These are phyloP conservation scores for Neonectria faginata DNA, from an alignment of 2,329 filamentous ascomycete genomes.

Conservation along the genomic window DNA sequence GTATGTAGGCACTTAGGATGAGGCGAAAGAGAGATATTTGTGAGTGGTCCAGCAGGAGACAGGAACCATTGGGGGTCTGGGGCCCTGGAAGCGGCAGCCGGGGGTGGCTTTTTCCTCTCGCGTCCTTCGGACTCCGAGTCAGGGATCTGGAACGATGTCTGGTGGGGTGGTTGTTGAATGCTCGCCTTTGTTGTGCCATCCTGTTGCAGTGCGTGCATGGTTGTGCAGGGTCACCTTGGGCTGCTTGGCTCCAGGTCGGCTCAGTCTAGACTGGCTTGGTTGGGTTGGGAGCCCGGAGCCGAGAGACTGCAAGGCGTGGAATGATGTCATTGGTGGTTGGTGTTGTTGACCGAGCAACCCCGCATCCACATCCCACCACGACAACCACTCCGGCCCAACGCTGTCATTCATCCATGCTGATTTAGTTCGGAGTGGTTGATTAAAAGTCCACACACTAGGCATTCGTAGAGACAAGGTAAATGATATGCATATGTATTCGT, in stretches of 20 bases:
- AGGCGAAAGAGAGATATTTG: constrained; percentile 23
- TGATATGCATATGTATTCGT: constrained; percentile 13
- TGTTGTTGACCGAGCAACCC: constrained; percentile 48
- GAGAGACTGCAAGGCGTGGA: constrained; percentile 20
- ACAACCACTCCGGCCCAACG: constrained; percentile 15
- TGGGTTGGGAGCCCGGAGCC: constrained; percentile 13
- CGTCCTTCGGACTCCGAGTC: constrained; percentile 31
- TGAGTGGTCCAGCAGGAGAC: not conserved
- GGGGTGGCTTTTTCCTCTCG: constrained; percentile 18
- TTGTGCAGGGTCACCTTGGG: constrained; percentile 35
- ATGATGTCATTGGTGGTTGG: constrained; percentile 46
- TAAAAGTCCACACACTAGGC: constrained; percentile 7
- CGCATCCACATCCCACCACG: constrained; percentile 24
- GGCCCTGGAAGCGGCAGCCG: constrained; percentile 5
- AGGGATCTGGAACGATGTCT: constrained; percentile 34
- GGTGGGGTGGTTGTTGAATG: constrained; percentile 34
- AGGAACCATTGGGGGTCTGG: constrained; percentile 1
- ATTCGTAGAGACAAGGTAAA: constrained; percentile 7
- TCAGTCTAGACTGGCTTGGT: constrained; percentile 12
- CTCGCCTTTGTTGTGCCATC: constrained; percentile 26
- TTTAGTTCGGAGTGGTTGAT: constrained; percentile 18
- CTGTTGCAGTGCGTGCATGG: constrained; percentile 33
- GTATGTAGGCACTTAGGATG: constrained; percentile 13
- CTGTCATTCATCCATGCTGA: constrained; percentile 2
- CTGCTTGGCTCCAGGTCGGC: constrained; percentile 32